These are phyloP conservation scores for Vanderwaltozyma yarrowii DNA, from an alignment of 805 yeast genomes.

Conservation along the genomic window DNA sequence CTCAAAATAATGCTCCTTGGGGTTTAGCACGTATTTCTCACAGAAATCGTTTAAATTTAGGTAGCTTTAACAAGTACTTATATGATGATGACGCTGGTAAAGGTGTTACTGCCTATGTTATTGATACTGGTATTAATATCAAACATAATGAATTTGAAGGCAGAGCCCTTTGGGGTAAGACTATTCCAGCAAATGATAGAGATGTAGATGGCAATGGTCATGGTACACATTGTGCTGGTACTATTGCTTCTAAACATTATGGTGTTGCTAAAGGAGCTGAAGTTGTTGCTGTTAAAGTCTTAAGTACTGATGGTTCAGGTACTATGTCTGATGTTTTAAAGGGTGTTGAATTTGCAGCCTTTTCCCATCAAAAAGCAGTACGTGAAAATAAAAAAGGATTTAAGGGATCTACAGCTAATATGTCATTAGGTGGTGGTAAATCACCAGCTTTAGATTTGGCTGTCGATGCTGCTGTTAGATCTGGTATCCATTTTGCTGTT, in stretches of 20 bases:
- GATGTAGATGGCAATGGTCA: constrained; percentile 84
- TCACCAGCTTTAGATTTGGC: constrained; percentile 82
- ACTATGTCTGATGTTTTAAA: constrained; percentile 73
- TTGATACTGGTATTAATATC: constrained; percentile 81
- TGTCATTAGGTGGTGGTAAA: constrained; percentile 92
- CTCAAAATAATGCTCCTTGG: constrained; percentile 87
- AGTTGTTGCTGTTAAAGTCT: constrained; percentile 74
- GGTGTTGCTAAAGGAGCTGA: constrained; percentile 81
- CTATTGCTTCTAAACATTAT: constrained; percentile 67
- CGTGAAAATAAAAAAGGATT: constrained; percentile 40
- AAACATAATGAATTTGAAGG: constrained; percentile 72
- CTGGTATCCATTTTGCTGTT: constrained; percentile 86
- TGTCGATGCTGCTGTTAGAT: constrained; percentile 78
- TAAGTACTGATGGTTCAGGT: constrained; percentile 76
- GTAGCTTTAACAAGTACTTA: constrained; percentile 62
- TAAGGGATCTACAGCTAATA: constrained; percentile 82
- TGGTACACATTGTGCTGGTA: constrained; percentile 97
- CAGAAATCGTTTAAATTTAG: constrained; percentile 57
- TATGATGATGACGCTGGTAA: constrained; percentile 67
- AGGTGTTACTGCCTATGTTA: constrained; percentile 78
- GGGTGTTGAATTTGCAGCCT: constrained; percentile 80
- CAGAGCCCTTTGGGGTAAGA: constrained; percentile 80
- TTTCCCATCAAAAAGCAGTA: neutral
- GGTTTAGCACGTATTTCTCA: constrained; percentile 88
- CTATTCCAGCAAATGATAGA: constrained; percentile 61